phyloP scores from a whole-genome alignment of 805 yeast genomes.

The Ogataea zsoltii region DNA sequence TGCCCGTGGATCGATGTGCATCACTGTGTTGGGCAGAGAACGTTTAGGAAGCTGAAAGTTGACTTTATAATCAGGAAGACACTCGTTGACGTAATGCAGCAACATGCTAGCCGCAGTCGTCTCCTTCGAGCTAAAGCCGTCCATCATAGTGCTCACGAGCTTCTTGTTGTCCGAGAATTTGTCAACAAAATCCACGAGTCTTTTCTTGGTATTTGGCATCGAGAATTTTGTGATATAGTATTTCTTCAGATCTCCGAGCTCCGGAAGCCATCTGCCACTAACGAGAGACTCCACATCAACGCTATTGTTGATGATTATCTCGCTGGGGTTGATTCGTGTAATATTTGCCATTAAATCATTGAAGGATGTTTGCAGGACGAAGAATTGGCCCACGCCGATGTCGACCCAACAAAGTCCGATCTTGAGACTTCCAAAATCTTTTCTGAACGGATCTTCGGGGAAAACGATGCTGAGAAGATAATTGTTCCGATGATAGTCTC shows the following conservation, averaged over 20 bases:
- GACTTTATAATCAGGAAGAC: slow-evolving; percentile 66
- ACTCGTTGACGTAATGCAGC: slow-evolving; percentile 68
- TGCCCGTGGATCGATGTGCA: slow-evolving; percentile 83
- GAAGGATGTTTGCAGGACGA: slow-evolving; percentile 62
- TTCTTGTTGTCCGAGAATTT: slow-evolving; percentile 41
- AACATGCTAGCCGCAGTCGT: slow-evolving; percentile 61
- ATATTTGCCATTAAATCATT: slow-evolving; percentile 68
- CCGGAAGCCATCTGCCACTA: slow-evolving; percentile 56
- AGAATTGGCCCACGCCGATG: slow-evolving; percentile 77
- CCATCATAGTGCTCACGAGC: slow-evolving; percentile 28
- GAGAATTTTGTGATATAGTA: slow-evolving; percentile 59
- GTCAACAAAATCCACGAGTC: slow-evolving; percentile 37
- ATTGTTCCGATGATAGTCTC: slow-evolving; percentile 72
- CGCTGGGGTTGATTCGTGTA: slow-evolving; percentile 78
- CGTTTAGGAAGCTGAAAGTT: slow-evolving; percentile 68
- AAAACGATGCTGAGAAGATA: slow-evolving; percentile 66
- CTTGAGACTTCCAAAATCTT: slow-evolving; percentile 36
- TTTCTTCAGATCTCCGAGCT: slow-evolving; percentile 55
- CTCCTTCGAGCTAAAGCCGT: slow-evolving; percentile 46
- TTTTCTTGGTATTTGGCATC: slow-evolving; percentile 41
- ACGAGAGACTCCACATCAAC: slow-evolving; percentile 41
- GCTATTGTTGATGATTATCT: slow-evolving; percentile 60
- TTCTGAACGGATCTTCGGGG: slow-evolving; percentile 47
- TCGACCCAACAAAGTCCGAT: slow-evolving; percentile 90
- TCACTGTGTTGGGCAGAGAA: slow-evolving; percentile 48